Percentiles rank a stretch among this genome's conserved stretches.
phyloP scores from a whole-genome alignment of 257 asterid species.

The Cynanchum wilfordii region DNA sequence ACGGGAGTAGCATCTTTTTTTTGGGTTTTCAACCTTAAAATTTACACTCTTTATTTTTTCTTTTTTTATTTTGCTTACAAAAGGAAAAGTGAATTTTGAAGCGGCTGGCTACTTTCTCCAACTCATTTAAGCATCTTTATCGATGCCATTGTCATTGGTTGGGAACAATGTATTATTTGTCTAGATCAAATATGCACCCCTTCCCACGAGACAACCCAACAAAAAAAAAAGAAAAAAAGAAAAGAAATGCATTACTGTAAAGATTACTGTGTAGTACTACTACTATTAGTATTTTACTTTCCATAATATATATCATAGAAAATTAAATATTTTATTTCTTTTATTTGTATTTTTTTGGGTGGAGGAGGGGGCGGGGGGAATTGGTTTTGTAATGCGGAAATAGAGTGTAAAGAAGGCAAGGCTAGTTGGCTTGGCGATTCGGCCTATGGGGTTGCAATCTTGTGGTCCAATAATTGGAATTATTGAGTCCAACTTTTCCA shows the following conservation, averaged over 20 bases:
- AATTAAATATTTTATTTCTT: too few relatives aligned
- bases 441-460: constrained; percentile 21
- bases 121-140: not conserved
- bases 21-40: not conserved
- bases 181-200: not conserved
- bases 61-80: too few relatives aligned
- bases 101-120: not conserved
- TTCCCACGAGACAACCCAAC: not conserved
- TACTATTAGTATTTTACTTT: too few relatives aligned
- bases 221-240: too few relatives aligned
- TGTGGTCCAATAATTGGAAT: constrained; percentile 26
- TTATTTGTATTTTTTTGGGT: not conserved
- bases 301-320: not conserved
- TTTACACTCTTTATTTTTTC: too few relatives aligned
- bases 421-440: constrained; percentile 40
- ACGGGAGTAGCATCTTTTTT: constrained; percentile 22
- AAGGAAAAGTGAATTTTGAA: not conserved
- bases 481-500: constrained; percentile 24
- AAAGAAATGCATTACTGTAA: too few relatives aligned
- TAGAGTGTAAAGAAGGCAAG: constrained; percentile 29
- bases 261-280: not conserved
- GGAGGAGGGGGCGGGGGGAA: not conserved
- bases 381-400: constrained; percentile 2
- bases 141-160: not conserved
- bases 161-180: not conserved